phyloP scores from a whole-genome alignment of 805 yeast genomes.

The Candida nanaspora region DNA sequence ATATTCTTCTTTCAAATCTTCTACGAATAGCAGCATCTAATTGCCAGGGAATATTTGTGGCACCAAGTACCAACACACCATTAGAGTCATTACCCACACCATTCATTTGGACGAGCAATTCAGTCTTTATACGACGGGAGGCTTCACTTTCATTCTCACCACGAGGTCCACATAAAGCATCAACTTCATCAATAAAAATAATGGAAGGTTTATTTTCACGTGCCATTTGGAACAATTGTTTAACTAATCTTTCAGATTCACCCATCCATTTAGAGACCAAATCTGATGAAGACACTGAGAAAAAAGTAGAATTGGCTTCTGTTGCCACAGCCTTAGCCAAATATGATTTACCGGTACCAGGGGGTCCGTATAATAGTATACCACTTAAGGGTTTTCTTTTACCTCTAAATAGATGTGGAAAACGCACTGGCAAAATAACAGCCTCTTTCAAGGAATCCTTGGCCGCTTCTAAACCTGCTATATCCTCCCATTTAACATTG shows the following conservation, averaged over 20 bases:
- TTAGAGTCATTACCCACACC: constrained; percentile 94
- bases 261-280: constrained; percentile 99
- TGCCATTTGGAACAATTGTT: constrained; percentile 92
- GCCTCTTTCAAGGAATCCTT: constrained; percentile 97
- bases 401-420: constrained; percentile 93
- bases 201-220: constrained; percentile 93
- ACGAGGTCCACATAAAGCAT: constrained; percentile 95
- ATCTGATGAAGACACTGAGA: constrained; percentile 93
- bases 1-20: constrained; percentile 91
- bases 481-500: constrained; percentile 88
- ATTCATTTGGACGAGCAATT: constrained; percentile 94
- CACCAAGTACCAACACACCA: constrained; percentile 93
- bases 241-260: constrained; percentile 92
- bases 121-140: constrained; percentile 91
- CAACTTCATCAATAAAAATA: constrained; percentile 96
- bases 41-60: constrained; percentile 99
- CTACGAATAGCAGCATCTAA: constrained; percentile 95
- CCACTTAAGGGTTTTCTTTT: constrained; percentile 92
- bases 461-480: constrained; percentile 93
- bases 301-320: constrained; percentile 94
- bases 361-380: constrained; percentile 82
- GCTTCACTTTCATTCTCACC: constrained; percentile 99
- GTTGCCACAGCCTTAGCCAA: constrained; percentile 98
- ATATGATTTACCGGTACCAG: constrained; percentile 97
- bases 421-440: constrained; percentile 90